Evolutionary conservation across 2,329 filamentous ascomycete genomes (phyloP).

Genomic region (Colletotrichum sp.): DNA sequence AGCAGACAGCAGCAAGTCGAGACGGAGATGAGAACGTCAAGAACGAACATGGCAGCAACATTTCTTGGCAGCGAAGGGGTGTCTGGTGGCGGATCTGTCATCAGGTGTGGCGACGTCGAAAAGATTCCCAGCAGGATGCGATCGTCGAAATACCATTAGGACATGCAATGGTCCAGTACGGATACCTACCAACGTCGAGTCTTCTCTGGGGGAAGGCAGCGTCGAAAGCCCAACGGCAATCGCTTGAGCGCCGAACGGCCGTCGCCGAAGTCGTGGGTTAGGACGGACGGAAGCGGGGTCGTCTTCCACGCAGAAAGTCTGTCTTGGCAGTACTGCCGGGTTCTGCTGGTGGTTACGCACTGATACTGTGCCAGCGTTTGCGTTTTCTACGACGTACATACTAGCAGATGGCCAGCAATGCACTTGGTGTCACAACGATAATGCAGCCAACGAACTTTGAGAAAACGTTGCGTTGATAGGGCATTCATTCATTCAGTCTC

Average conservation of each 20-base stretch:
- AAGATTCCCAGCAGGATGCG: not conserved
- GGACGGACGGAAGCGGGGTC: conserved; percentile 8
- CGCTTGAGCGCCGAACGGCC: not conserved
- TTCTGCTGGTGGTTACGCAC: not conserved
- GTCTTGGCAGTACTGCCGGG: not conserved
- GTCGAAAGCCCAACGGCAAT: not conserved
- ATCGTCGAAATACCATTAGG: not conserved
- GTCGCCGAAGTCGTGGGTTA: not conserved
- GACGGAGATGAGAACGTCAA: not conserved
- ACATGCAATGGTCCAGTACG: not conserved
- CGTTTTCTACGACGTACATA: not conserved
- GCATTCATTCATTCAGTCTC: not conserved
- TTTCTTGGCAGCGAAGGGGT: not conserved
- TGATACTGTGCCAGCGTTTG: not conserved
- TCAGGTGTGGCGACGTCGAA: not conserved
- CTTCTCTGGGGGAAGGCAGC: not conserved
- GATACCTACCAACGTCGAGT: not conserved
- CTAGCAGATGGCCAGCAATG: not conserved
- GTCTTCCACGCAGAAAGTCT: not conserved
- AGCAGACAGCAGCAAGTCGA: not conserved
- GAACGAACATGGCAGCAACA: not conserved
- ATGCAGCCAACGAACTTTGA: not conserved
- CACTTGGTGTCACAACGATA: not conserved
- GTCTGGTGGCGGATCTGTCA: not conserved
- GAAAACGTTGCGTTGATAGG: not conserved